These are phyloP conservation scores for Nitzschia inconspicua DNA, from an alignment of 108 stramenopile genomes.

Conservation along the genomic window DNA sequence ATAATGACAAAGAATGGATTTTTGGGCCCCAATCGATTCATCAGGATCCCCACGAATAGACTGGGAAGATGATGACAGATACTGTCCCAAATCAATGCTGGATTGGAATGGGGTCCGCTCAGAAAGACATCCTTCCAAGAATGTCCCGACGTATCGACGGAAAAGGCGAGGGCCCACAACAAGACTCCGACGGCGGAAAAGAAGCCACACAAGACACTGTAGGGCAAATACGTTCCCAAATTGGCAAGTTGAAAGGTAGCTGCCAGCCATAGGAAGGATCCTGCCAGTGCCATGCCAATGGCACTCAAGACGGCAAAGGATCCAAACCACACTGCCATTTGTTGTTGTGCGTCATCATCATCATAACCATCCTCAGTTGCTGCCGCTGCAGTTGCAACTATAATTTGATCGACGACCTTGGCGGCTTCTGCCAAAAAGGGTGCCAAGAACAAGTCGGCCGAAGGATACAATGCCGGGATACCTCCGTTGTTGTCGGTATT, in stretches of 20 bases:
- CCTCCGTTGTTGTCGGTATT: neutral
- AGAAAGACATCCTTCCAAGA: constrained; percentile 30
- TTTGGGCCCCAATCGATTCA: constrained; percentile 55
- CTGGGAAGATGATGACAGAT: constrained; percentile 51
- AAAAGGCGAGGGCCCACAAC: constrained; percentile 61
- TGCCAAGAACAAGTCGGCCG: constrained; percentile 60
- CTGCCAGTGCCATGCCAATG: constrained; percentile 49
- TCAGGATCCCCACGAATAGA: constrained; percentile 36
- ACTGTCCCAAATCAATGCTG: constrained; percentile 5
- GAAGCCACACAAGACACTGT: constrained; percentile 73
- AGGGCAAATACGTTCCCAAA: constrained; percentile 58
- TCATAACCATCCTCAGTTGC: neutral
- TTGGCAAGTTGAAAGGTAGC: constrained; percentile 61
- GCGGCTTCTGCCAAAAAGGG: constrained; percentile 69
- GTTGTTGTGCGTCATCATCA: neutral
- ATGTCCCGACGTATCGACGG: constrained; percentile 44
- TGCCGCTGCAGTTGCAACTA: neutral
- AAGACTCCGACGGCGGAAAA: constrained; percentile 69
- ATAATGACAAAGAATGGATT: constrained; percentile 49
- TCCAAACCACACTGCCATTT: constrained; percentile 45
- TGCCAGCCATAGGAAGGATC: constrained; percentile 42
- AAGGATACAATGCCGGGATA: constrained; percentile 49
- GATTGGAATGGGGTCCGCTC: constrained; percentile 35
- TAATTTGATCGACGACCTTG: constrained; percentile 38
- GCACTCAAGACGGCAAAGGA: constrained; percentile 57